Base-by-base conservation (phyloP, 805 yeast genomes). In the Pichia deserticola region DNA sequence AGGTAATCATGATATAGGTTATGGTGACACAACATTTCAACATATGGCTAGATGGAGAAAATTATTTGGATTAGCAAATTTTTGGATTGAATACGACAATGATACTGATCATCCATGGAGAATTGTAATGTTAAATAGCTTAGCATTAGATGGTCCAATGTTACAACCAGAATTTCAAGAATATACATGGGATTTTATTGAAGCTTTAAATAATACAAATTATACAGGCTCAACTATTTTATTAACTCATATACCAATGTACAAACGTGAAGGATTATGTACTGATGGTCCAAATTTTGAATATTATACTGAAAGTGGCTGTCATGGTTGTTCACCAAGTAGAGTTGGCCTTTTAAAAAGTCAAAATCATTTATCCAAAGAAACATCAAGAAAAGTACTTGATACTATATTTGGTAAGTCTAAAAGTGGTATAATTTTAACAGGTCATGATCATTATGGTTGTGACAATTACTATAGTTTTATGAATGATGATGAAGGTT, bases 371-470 rank as follows among this genome's bases (percentile, higher is more conserved):
- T 69, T 93, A 37, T 76, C 85, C 32, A 69, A 73, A 53, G 84
- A 82, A 6, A 75, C 84, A 0, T 69, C 92, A 4, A 84, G 84
- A 60, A 71, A 74, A 52, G 82, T 92, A 2, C 65, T 93, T 56
- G 75, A 85, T 57, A 73, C 82, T n/a, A 74, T 87, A 13, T 92
- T 92, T 63, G 78, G 78, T 37, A 77, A 77, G 56, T 67, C 72
- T 8, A 77, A 79, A 54, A 81, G 84, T 20, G 98, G 98, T 25
- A 72, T 92, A 9, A 80, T 93, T 4, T 68, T 92, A 40, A 87
- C 96, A 0, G 99, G 99, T 1, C 99, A 93, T 67, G 99, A 93
- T 62, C 99, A 93, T 61, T 90, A 84, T 56, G 99, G 99, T 1
- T 93, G 99, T 62, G 83, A 81, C 57, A 77, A 82, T 36, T 74